Evolutionary conservation across 768 basidiomycete genomes (phyloP).

Genomic region (Trametopsis cervina): DNA sequence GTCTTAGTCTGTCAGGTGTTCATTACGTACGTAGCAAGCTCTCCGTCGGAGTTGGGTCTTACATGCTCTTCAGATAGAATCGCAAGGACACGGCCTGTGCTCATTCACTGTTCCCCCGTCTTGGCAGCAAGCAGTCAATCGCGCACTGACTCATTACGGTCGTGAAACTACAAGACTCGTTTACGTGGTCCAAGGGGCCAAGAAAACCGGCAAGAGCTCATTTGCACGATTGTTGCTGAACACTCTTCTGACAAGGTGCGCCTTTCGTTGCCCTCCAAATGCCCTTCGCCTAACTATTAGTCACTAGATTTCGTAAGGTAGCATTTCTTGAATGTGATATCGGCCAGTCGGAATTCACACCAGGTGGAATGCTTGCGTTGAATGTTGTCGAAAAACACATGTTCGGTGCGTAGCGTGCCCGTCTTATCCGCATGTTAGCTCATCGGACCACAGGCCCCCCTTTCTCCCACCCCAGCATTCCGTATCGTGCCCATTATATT

Average conservation of each 20-base stretch:
- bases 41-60: not conserved
- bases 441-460: slow-evolving; percentile 56
- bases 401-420: slow-evolving; percentile 49
- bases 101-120: slow-evolving; percentile 31
- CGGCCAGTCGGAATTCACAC: slow-evolving; percentile 92
- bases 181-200: slow-evolving; percentile 76
- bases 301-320: slow-evolving; percentile 73
- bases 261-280: too few species aligned
- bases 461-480: slow-evolving; percentile 74
- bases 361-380: slow-evolving; percentile 78
- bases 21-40: slow-evolving; percentile 37
- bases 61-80: slow-evolving; percentile 16
- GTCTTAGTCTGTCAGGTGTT: slow-evolving; percentile 41
- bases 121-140: slow-evolving; percentile 27
- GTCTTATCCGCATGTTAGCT: not conserved
- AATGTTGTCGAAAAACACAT: slow-evolving; percentile 59
- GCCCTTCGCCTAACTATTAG: too few species aligned
- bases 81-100: slow-evolving; percentile 23
- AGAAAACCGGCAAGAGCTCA: slow-evolving; percentile 86
- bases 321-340: slow-evolving; percentile 91
- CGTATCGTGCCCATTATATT: slow-evolving; percentile 72
- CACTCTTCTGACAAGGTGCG: slow-evolving; percentile 51
- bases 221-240: slow-evolving; percentile 74
- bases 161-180: slow-evolving; percentile 23
- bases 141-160: not conserved